Evolutionary conservation across 331 rosid species (phyloP), one percentile per base, ranked within the genome.

Genomic region (Quercus phellos): DNA sequence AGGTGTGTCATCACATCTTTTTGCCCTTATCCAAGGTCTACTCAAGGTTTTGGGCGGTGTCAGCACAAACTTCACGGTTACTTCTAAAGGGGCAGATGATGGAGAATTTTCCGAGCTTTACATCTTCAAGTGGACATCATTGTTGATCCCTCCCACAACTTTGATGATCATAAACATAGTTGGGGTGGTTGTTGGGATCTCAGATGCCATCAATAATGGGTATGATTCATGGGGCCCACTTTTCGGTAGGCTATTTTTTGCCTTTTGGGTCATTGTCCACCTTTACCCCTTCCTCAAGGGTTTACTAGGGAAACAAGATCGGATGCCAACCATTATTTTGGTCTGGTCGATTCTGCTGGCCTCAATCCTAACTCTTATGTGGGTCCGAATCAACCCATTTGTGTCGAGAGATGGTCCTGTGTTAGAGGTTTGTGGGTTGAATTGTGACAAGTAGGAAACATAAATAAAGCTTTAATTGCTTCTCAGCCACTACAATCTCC

Each of bases 181-280:
- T 13, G 99, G 98, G 11, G 96, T 95, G 7, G 74, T 95, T 21
- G 98, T 93, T 54, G 99, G 99, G 11, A 50, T 95, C 68, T 90
- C 98, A 3, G 96, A 95, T 14, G 96, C 99, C 68, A 95, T 95
- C 88, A 95, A 95, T 74, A 95, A 93, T 26, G 99, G 99, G 22
- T 95, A 95, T 10, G 95, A 95, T 26, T 89, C 99, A 35, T 93
- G 99, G 99, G 99, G 98, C 43, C 98, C 97, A 10, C 90, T 95
- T 30, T 95, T 95, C 16, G 98, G 98, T 59, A 91, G 98, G 86
- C 85, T 93, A 55, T 93, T 95, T 86, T 95, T 95, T 19, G 94
- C 98, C 54, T 79, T 95, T 51, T 95, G 99, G 99, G 99, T 94
- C 76, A 90, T 94, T 75, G 42, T 95, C 81, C 98, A 92, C 74